These are phyloP conservation scores for Phialophora expanda DNA, from an alignment of 2,329 filamentous ascomycete species.

Conservation along the genomic window DNA sequence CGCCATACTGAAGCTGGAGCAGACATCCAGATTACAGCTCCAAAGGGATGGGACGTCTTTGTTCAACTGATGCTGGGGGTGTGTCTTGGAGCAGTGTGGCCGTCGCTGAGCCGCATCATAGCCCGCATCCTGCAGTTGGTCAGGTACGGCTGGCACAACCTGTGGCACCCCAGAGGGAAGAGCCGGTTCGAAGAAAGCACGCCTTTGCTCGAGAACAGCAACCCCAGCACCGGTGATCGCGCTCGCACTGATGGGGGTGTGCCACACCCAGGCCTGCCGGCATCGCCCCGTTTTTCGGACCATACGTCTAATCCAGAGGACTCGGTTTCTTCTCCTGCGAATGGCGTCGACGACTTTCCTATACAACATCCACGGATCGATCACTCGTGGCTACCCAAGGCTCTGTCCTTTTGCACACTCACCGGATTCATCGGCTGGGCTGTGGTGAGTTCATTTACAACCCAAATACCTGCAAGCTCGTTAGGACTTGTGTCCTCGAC, in stretches of 20 bases:
- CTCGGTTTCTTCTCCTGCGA: neutral
- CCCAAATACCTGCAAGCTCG: neutral
- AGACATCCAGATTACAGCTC: too few relatives aligned
- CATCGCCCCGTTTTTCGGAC: neutral
- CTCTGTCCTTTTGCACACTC: neutral
- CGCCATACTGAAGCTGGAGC: too few relatives aligned
- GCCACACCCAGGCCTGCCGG: neutral
- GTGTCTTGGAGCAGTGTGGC: conserved; percentile 1
- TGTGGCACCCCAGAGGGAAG: neutral
- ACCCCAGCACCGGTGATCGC: neutral
- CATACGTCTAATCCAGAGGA: neutral
- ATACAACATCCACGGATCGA: neutral
- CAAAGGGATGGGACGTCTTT: conserved; percentile 1
- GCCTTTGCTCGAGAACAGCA: neutral
- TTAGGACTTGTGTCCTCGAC: neutral
- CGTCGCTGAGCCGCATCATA: neutral
- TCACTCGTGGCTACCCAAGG: neutral
- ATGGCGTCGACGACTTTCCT: neutral
- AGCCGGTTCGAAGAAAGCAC: neutral
- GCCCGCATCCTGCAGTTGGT: neutral
- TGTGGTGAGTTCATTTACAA: neutral
- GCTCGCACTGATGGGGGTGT: neutral
- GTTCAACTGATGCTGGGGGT: neutral
- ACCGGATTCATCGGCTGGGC: neutral
- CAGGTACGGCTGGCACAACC: neutral